These are phyloP conservation scores for Plantago coronopus DNA, from an alignment of 305 asterid species.

Conservation along the genomic window DNA sequence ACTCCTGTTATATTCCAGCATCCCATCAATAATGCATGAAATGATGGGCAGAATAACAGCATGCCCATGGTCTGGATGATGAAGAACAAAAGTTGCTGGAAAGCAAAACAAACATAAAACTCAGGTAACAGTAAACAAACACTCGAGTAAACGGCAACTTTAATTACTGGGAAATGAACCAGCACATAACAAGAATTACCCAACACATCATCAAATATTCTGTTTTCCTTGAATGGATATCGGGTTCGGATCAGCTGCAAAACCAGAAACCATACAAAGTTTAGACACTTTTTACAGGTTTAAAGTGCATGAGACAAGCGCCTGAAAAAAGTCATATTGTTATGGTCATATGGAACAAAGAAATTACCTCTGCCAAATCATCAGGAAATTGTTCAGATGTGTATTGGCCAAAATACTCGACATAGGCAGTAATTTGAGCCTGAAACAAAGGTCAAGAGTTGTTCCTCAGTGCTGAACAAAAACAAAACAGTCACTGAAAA, in stretches of 20 bases:
- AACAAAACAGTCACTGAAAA: not conserved
- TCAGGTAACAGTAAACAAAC: constrained; percentile 15
- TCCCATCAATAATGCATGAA: constrained; percentile 80
- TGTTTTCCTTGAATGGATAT: constrained; percentile 79
- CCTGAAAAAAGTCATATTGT: constrained; percentile 1
- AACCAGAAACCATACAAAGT: constrained; percentile 16
- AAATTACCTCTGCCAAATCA: constrained; percentile 87
- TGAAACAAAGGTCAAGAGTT: constrained; percentile 25
- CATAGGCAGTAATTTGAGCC: constrained; percentile 94
- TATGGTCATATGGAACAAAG: constrained; percentile 15
- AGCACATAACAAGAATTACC: constrained; percentile 43
- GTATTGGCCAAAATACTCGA: constrained; percentile 92
- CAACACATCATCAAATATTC: constrained; percentile 92
- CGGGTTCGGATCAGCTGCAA: constrained; percentile 81
- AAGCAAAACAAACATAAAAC: constrained; percentile 27
- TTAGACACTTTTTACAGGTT: constrained; percentile 12
- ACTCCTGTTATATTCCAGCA: constrained; percentile 67
- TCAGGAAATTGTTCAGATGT: constrained; percentile 94
- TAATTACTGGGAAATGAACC: constrained; percentile 12
- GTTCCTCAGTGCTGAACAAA: not conserved
- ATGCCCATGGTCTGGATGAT: constrained; percentile 99
- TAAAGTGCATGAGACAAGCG: not conserved
- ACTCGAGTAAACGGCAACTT: not conserved
- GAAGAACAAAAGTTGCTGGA: constrained; percentile 96
- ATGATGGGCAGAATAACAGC: constrained; percentile 93